Percentiles rank a stretch among this genome's conserved stretches.
These are phyloP conservation scores for Fusarium verticillioides DNA, from an alignment of 2,329 filamentous ascomycete species.

Conservation along the genomic window DNA sequence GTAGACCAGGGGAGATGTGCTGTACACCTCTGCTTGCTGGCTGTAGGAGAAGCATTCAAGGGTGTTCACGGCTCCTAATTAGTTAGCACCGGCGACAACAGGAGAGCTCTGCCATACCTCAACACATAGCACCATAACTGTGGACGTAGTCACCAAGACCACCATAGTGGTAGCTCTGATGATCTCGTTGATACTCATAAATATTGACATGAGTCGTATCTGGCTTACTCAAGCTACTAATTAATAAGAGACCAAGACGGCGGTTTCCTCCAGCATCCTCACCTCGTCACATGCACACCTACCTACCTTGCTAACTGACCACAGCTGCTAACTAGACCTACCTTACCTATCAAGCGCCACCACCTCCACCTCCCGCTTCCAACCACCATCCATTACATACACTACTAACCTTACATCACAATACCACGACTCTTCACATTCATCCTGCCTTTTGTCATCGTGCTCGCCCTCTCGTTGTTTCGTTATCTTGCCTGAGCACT, in stretches of 20 bases:
- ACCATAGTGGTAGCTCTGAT: conserved; percentile 7
- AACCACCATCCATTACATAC: conserved; percentile 12
- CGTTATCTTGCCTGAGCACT: conserved; percentile 25
- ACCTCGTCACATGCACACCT: conserved; percentile 30
- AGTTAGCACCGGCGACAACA: conserved; percentile 3
- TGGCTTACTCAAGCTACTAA: neutral
- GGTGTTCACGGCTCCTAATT: conserved; percentile 7
- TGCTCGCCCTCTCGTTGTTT: neutral
- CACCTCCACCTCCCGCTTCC: conserved; percentile 40
- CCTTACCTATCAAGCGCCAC: conserved; percentile 24
- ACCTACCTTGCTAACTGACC: neutral
- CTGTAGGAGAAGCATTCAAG: neutral
- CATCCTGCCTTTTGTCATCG: conserved; percentile 8
- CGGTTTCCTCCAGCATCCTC: neutral
- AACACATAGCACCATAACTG: conserved; percentile 3
- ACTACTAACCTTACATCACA: neutral
- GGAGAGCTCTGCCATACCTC: conserved; percentile 5
- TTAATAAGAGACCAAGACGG: neutral
- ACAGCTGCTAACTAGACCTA: neutral
- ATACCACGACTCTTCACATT: conserved; percentile 26
- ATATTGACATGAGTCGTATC: neutral
- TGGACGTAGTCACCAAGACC: neutral
- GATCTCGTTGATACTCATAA: neutral
- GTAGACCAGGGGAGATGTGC: neutral
- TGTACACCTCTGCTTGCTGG: neutral